phyloP scores from a whole-genome alignment of 768 basidiomycete genomes.

The Chalciporus piperatus region DNA sequence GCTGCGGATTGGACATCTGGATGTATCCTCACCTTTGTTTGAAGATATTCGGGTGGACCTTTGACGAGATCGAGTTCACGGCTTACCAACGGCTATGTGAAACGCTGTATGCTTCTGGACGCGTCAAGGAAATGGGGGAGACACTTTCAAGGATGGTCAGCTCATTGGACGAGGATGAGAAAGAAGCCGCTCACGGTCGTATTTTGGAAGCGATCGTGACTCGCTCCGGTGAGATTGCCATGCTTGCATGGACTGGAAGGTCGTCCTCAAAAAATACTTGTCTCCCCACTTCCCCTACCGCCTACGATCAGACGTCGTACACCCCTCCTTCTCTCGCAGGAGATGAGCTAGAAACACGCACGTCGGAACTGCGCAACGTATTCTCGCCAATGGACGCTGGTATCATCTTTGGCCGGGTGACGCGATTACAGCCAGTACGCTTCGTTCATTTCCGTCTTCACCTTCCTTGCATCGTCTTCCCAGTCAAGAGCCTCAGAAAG shows the following conservation, averaged over 20 bases:
- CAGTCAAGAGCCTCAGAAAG: constrained; percentile 6
- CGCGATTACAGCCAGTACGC: not conserved
- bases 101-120: not conserved
- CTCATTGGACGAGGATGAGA: not conserved
- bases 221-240: not conserved
- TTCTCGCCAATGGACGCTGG: not conserved
- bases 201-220: not conserved
- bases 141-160: not conserved
- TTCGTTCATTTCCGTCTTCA: not conserved
- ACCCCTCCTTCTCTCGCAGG: not conserved
- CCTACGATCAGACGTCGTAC: not conserved
- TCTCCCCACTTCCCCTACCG: not conserved
- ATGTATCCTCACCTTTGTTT: too few relatives aligned
- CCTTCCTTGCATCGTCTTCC: constrained; percentile 6
- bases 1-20: too few relatives aligned
- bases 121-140: not conserved
- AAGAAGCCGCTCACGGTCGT: not conserved
- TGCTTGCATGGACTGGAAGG: not conserved
- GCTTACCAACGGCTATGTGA: not conserved
- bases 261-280: not conserved
- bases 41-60: not conserved
- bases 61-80: not conserved
- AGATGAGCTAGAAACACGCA: not conserved
- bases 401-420: not conserved
- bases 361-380: not conserved